Evolutionary conservation across 768 basidiomycete genomes (phyloP), one percentile per base, ranked within the genome.

Genomic region (Amanita inopinata): DNA sequence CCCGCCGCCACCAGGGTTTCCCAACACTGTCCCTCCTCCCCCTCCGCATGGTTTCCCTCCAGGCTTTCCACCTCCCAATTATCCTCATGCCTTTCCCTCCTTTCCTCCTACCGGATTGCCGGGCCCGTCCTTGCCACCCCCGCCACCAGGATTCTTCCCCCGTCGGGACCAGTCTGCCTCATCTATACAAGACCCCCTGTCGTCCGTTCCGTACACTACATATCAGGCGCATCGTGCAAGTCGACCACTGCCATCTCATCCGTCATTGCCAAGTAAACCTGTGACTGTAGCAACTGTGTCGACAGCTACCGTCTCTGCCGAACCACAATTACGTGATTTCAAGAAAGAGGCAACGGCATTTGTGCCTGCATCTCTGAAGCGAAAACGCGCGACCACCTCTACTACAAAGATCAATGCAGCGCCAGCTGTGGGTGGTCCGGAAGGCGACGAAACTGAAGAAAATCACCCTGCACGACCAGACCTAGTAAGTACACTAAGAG

Each of bases 321-420:
- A 69, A 33, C 90, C 96, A 3, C 73, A 90, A 56, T 61, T 99
- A 38, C 84, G 94, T 10, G 90, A 99, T 61, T 69, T 98, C 47
- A 90, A 92, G 65, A 92, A 90, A 61, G 96, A 99, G 59, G 84
- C 86, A 6, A 94, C 90, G 0, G 78, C 86, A 0, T 98, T 99
- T 53, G 77, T 97, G 3, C 96, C 96, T 3, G 58, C 80, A 1
- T 69, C 83, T 2, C 62, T 94, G 39, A 89, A 88, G 60, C 76
- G 87, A 35, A 91, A 84, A 61, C 82, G 73, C 46, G 61, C 63
- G 27, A 58, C 57, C 14, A 53, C 66, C 4, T 46, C 63, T 15
- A 57, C 64, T 1, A 49, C 67, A 3, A 73, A 65, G 48, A 54
- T 85, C 23, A 76, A 85, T 50, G 78, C 83, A 6, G 83, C 83